Base-by-base conservation (phyloP, 2,329 filamentous ascomycete species). In the Diaporthe sp. region DNA sequence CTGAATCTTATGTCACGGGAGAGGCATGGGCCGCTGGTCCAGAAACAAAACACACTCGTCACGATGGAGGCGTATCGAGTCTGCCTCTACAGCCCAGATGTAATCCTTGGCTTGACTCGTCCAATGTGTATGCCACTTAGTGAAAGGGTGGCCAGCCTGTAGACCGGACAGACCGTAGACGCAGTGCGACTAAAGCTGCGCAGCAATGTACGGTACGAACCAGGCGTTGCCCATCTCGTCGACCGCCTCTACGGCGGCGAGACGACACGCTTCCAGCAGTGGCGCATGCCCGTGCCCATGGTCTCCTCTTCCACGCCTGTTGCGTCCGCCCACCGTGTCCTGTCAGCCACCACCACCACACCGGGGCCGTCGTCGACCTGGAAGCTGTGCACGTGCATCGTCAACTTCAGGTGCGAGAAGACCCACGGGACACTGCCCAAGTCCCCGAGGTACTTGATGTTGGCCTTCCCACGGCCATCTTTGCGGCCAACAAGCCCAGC, bases 271-370 rank as follows among this genome's bases (percentile, higher is more conserved):
- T 85, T 81, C 89, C 89, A 91, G 79, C 89, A 91, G 78, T 89
- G 90, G 51, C 87, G 85, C 89, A 91, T 91, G 0, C 89, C 89
- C 0, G 89, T 90, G 0, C 89, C 89, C 89, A 91, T 91, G 0
- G 88, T 89, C 79, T 89, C 87, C 1, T 78, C 79, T 2, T 90
- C 88, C 1, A 89, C 82, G 10, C 84, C 82, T 3, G 81, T 79
- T 1, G 81, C 81, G 34, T 84, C 83, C 1, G 84, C 83, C 85
- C 87, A 88, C 39, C 83, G 83, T 28, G 75, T 61, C 58, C 72
- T 47, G 65, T 61, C 3, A 39, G 72, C 12, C 25, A 61, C 65
- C 72, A 68, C 44, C 72, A 51, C 57, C 1, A 71, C 72, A 7
- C 58, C 77, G 1, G 44, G 61, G 0, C 31, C 51, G 8, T 80